These are phyloP conservation scores for Cytidiella melzeri DNA, from an alignment of 768 basidiomycete genomes.

Conservation along the genomic window DNA sequence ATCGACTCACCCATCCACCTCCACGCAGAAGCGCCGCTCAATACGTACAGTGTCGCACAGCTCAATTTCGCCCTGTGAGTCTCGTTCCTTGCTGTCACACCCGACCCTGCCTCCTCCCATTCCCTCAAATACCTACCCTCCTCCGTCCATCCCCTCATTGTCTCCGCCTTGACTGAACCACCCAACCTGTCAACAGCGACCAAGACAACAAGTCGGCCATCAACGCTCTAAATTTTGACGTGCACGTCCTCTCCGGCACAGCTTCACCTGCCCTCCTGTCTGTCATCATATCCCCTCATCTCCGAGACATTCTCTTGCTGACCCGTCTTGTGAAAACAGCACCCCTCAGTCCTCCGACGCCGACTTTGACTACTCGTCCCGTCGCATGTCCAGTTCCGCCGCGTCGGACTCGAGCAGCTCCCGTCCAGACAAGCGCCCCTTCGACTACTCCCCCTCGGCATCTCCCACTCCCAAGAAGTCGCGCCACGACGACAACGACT, in stretches of 20 bases:
- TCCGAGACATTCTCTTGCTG: neutral
- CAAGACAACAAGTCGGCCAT: constrained; percentile 33
- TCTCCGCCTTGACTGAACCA: neutral
- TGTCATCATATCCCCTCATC: constrained; percentile 6
- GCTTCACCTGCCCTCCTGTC: constrained; percentile 29
- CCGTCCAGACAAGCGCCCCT: constrained; percentile 52
- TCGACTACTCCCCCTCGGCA: constrained; percentile 41
- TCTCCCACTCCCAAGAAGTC: constrained; percentile 44
- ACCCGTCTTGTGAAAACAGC: constrained; percentile 10
- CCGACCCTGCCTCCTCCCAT: neutral
- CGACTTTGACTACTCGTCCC: constrained; percentile 51
- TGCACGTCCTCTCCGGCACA: constrained; percentile 32
- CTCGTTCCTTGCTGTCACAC: constrained; percentile 1
- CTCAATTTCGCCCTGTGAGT: constrained; percentile 57
- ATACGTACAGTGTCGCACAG: constrained; percentile 57
- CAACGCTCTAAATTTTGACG: constrained; percentile 32
- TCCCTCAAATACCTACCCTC: neutral
- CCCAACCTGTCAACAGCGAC: constrained; percentile 13
- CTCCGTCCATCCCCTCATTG: constrained; percentile 9
- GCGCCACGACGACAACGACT: constrained; percentile 27
- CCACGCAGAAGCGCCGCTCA: constrained; percentile 28
- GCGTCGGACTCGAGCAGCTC: constrained; percentile 63
- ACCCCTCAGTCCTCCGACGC: constrained; percentile 34
- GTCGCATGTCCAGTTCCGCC: constrained; percentile 77
- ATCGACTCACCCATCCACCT: constrained; percentile 35